Percentiles rank a stretch among this genome's conserved stretches.
These are phyloP conservation scores for Candida dendrica DNA, from an alignment of 805 yeast genomes.

Conservation along the genomic window DNA sequence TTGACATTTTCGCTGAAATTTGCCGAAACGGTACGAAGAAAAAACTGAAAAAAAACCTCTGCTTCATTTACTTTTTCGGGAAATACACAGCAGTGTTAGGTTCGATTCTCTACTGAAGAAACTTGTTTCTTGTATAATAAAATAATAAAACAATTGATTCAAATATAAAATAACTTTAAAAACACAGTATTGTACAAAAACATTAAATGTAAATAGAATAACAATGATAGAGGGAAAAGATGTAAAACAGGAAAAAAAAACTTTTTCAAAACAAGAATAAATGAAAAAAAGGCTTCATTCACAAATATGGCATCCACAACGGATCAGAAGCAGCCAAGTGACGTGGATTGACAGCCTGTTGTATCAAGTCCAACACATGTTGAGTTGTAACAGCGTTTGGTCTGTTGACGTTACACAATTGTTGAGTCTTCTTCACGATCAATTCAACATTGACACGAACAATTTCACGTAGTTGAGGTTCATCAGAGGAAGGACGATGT, in stretches of 20 bases:
- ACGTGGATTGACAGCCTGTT: conserved; percentile 93
- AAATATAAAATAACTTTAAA: background rate
- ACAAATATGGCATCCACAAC: conserved; percentile 89
- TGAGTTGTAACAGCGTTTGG: conserved; percentile 70
- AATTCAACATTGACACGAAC: conserved; percentile 84
- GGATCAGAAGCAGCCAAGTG: conserved; percentile 88
- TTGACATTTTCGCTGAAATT: too few relatives aligned
- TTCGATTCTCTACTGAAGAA: background rate
- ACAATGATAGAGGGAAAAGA: background rate
- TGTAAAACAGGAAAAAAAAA: background rate
- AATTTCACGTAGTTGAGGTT: conserved; percentile 76
- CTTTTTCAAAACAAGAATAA: background rate
- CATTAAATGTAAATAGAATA: background rate
- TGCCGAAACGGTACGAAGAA: too few relatives aligned
- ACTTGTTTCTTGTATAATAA: too few relatives aligned
- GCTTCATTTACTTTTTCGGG: background rate
- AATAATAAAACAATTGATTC: too few relatives aligned
- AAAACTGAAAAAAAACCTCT: too few relatives aligned
- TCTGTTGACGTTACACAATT: conserved; percentile 58
- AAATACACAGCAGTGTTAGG: background rate
- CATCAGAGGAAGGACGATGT: conserved; percentile 78
- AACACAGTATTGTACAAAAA: too few relatives aligned
- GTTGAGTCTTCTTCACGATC: conserved; percentile 69
- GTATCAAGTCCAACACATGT: conserved; percentile 79
- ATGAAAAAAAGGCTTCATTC: conserved; percentile 7